Base-by-base conservation (phyloP, 192 early-diverging fungal species). In the Rhizophagus sp. region DNA sequence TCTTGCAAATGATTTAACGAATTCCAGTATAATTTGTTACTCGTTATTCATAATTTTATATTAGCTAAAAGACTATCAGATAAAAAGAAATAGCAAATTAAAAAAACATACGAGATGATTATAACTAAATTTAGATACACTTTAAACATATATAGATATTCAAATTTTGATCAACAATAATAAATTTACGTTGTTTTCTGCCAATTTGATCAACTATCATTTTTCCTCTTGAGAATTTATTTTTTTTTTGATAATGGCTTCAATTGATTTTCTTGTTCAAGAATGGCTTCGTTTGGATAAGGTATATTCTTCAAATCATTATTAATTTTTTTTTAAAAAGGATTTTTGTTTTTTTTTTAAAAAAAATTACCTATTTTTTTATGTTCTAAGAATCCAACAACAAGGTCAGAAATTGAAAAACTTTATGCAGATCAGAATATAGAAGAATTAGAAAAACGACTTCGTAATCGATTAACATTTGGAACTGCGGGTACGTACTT, bases 401-500 rank as follows among this genome's bases (percentile, higher is more conserved):
- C 92, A 2, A 88, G 91, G 9, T 80, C 83, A 52, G 89, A 91
- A 79, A 94, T 94, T 74, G 47, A 84, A 34, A 57, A 73, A 25
- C 84, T 93, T 22, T 73, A 86, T 49, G 83, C 84, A 15, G 65
- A 85, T 24, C 85, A 88, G 68, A 82, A 91, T 80, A 78, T 77
- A 25, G 74, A 79, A 0, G 90, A 90, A 66, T 82, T 94, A 13
- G 82, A 88, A 73, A 83, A 83, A 34, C 85, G 87, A n/a, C 88
- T 94, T 27, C 81, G 87, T 15, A 74, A 89, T 57, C 84, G 87
- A 39, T 92, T 97, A 79, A 90, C 95, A 84, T 97, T 96, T 81
- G 95, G 95, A 49, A 97, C 95, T 4, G 93, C 95, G 30, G 94
- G 90, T 90, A 85, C 30, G 34, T 52, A 5, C 9, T 41, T 10